Evolutionary conservation across 805 yeast genomes (phyloP), one percentile per base, ranked within the genome.

Genomic region (Spencermartinsiella europaea): DNA sequence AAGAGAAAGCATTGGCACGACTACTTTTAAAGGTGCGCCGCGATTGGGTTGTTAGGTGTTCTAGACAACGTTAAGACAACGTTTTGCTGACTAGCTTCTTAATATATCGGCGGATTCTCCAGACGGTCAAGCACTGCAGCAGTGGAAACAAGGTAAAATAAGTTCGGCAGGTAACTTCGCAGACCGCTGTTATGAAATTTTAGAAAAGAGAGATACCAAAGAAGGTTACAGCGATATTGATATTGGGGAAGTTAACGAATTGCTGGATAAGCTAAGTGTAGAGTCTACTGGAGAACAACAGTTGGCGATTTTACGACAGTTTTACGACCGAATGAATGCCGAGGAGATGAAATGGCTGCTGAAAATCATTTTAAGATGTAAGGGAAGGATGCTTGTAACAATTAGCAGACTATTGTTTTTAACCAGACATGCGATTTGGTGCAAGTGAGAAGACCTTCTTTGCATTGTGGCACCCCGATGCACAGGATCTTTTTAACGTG

Each of bases 391-490:
- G 19, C 25, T 19, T 19, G 14, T 7, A 39, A 5, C n/a, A 17
- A 5, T 8, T n/a, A 21, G 15, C 25, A 17, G 5, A 21, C 17
- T 17, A n/a, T 25, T 7, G 12, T 7, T 7, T 7, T 12, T 17
- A 15, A 10, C 7, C 38, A 53, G 62, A 62, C 21, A 49, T 66
- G 49, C 52, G 61, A 14, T 47, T 85, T n/a, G 75, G 80, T 3
- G 74, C 79, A 5, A 72, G 80, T 48, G 91, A 85, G 54, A 71
- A 73, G 22, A 65, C 72, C 10, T 72, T 88, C 46, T 66, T 88
- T 41, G 56, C 64, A 3, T 55, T 66, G 22, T 89, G 90, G 86
- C 95, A 88, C 62, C 88, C 89, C 0, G 90, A 87, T 61, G 91
- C 95, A 0, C 67, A 72, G 7, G 73, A 72, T 2, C 74, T 85